Evolutionary conservation across 1,284 basidiomycete genomes (phyloP).

Genomic region (Moesziomyces sp.): DNA sequence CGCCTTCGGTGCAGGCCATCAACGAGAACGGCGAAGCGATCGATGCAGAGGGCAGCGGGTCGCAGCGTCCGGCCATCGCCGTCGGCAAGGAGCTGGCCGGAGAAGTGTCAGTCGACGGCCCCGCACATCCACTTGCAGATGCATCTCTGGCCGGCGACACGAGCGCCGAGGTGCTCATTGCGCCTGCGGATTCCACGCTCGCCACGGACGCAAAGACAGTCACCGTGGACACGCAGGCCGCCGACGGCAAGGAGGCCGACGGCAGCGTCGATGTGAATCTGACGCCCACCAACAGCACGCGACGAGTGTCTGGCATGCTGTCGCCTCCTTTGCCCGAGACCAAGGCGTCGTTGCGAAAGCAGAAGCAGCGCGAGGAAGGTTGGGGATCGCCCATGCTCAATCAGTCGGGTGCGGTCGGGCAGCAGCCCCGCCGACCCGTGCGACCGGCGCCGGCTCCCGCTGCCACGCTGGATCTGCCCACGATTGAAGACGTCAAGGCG

Average conservation of each 20-base stretch:
- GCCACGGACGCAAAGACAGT: conserved; percentile 3
- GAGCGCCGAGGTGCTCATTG: conserved; percentile 30
- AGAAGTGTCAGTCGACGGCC: conserved; percentile 31
- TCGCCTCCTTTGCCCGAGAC: conserved; percentile 41
- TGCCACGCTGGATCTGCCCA: conserved; percentile 60
- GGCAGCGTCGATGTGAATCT: conserved; percentile 16
- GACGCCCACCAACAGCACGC: conserved; percentile 40
- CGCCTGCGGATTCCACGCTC: conserved; percentile 13
- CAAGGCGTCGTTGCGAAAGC: conserved; percentile 52
- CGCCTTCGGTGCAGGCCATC: conserved; percentile 19
- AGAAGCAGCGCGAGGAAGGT: conserved; percentile 54
- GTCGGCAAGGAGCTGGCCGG: conserved; percentile 23
- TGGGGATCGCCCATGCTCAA: conserved; percentile 36
- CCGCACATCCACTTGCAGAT: conserved; percentile 41
- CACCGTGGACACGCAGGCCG: not conserved
- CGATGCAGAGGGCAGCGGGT: conserved; percentile 36
- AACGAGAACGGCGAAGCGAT: conserved; percentile 49
- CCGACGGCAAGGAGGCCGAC: not conserved
- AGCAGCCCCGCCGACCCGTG: conserved; percentile 21
- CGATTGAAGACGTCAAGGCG: conserved; percentile 65
- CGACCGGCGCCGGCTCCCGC: conserved; percentile 53
- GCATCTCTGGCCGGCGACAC: conserved; percentile 26
- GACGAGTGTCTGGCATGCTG: conserved; percentile 29
- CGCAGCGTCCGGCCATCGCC: conserved; percentile 7
- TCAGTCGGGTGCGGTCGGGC: conserved; percentile 1